Conservation (phyloP, 345 rosid genomes). For the Hibiscus tridactylites region DNA sequence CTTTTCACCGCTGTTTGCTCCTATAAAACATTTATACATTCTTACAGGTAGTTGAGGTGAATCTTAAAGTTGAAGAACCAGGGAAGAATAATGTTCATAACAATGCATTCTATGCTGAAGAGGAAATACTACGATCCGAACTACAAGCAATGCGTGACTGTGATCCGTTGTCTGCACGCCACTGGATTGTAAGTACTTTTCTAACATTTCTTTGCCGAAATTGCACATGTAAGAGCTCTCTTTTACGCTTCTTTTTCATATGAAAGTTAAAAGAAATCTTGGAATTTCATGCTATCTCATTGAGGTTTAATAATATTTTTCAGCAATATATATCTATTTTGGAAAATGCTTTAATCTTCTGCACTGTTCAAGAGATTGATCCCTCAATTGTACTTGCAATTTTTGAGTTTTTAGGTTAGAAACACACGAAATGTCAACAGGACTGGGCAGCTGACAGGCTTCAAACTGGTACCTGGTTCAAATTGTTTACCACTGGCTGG, state of each 20-base stretch:
- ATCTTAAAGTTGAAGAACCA: conserved; percentile 64
- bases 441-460: conserved; percentile 66
- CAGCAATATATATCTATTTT: neutral
- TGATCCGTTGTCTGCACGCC: conserved; percentile 57
- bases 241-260: neutral
- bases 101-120: conserved; percentile 72
- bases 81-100: conserved; percentile 61
- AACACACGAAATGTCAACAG: conserved; percentile 70
- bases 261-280: neutral
- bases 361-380: neutral
- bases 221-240: neutral
- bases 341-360: neutral
- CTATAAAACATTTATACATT: neutral
- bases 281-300: neutral
- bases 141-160: conserved; percentile 64
- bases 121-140: conserved; percentile 50
- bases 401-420: conserved; percentile 33
- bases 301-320: neutral
- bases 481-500: conserved; percentile 72
- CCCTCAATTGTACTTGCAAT: neutral
- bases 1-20: neutral
- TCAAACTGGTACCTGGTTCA: conserved; percentile 62
- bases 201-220: neutral
- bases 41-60: conserved; percentile 55
- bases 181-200: conserved; percentile 59